Evolutionary conservation across 805 yeast genomes (phyloP).

Genomic region (Lachancea cidri): DNA sequence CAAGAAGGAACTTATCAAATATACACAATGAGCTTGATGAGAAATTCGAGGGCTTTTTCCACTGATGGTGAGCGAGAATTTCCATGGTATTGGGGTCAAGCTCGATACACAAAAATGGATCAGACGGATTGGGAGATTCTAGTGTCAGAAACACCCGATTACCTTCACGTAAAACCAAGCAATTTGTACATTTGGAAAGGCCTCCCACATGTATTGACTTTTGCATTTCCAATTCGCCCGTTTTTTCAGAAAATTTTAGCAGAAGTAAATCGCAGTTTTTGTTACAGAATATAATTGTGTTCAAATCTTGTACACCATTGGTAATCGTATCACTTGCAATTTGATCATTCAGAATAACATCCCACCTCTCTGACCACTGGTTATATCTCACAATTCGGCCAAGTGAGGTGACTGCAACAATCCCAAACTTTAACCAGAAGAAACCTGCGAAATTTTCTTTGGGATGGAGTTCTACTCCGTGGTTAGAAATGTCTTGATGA

Average conservation of each 20-base stretch:
- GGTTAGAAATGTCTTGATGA: slow-evolving; percentile 34
- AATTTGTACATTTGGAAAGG: slow-evolving; percentile 46
- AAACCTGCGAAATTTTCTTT: slow-evolving; percentile 62
- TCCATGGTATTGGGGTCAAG: slow-evolving; percentile 31
- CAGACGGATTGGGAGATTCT: slow-evolving; percentile 66
- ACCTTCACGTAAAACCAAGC: slow-evolving; percentile 33
- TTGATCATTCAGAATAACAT: slow-evolving; percentile 17
- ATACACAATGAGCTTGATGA: slow-evolving; percentile 53
- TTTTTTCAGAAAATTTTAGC: slow-evolving; percentile 37
- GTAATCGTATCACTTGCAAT: slow-evolving; percentile 41
- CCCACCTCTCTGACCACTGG: slow-evolving; percentile 26
- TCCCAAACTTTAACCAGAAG: slow-evolving; percentile 41
- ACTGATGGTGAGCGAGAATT: slow-evolving; percentile 15
- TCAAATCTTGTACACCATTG: slow-evolving; percentile 36
- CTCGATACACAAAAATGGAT: slow-evolving; percentile 43
- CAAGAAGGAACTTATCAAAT: slow-evolving; percentile 41
- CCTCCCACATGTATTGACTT: slow-evolving; percentile 23
- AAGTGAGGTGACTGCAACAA: slow-evolving; percentile 51
- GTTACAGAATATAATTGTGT: slow-evolving; percentile 33
- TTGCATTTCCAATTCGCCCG: slow-evolving; percentile 24
- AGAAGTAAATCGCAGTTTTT: slow-evolving; percentile 41
- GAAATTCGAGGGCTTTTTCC: slow-evolving; percentile 45
- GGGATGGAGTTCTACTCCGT: slow-evolving; percentile 28
- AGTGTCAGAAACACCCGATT: slow-evolving; percentile 38
- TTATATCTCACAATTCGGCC: slow-evolving; percentile 45